Evolutionary conservation across 306 rosid species (phyloP).

Genomic region (Begonia fuchsioides): DNA sequence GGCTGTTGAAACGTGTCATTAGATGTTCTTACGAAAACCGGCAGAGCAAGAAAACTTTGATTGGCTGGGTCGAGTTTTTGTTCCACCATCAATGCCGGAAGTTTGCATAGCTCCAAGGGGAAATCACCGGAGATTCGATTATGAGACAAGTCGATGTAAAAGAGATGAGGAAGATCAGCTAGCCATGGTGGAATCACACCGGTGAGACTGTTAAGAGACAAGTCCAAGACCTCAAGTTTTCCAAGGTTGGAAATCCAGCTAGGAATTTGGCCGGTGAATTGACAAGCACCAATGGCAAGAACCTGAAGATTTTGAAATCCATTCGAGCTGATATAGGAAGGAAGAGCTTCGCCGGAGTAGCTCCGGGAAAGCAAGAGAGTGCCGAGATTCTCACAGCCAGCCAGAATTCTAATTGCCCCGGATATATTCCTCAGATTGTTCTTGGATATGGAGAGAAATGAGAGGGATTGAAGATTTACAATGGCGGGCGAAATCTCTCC

Average conservation of each 20-base stretch:
- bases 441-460: constrained; percentile 55
- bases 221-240: constrained; percentile 54
- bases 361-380: constrained; percentile 41
- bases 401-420: constrained; percentile 42
- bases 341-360: constrained; percentile 35
- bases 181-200: constrained; percentile 64
- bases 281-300: constrained; percentile 59
- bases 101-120: constrained; percentile 38
- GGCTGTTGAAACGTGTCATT: constrained; percentile 49
- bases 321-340: constrained; percentile 26
- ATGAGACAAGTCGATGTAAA: constrained; percentile 58
- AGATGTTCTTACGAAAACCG: constrained; percentile 50
- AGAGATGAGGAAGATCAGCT: constrained; percentile 40
- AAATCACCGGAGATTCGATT: constrained; percentile 38
- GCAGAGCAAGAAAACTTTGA: constrained; percentile 51
- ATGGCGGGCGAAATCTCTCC: constrained; percentile 52
- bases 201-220: constrained; percentile 36
- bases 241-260: constrained; percentile 41
- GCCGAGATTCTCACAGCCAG: constrained; percentile 37
- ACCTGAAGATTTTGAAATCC: constrained; percentile 49
- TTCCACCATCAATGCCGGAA: constrained; percentile 38
- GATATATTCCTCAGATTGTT: constrained; percentile 42
- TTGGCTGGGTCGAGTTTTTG: constrained; percentile 22
- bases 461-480: constrained; percentile 29
- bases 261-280: constrained; percentile 53